Evolutionary conservation across 345 rosid genomes (phyloP), one percentile per base, ranked within the genome.

Genomic region (Nasturtium officinale): DNA sequence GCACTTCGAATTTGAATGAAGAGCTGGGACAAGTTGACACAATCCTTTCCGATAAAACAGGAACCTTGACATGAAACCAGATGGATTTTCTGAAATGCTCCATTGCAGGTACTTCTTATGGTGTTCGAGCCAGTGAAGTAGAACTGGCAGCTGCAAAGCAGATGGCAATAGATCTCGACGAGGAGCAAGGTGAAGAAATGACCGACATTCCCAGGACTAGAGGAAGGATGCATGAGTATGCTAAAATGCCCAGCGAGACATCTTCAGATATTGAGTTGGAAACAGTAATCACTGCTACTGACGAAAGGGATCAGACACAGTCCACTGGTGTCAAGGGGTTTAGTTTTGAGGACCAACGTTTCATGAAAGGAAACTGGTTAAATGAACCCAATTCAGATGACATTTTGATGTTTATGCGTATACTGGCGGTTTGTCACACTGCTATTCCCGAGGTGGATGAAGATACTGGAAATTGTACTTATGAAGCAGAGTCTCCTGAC

Each of bases 401-500:
- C 42, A 76, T 86, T 11, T 71, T 80, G 66, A 82, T 87, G 86
- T 90, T 90, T 79, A 67, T 86, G 75, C 78, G 85, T 67, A 85
- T 87, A 77, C 73, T 90, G 77, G 86, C 92, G 20, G 71, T 87
- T 58, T 90, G 96, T 71, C 91, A 90, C 80, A 83, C 92, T 2
- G 92, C 86, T 54, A 85, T 87, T 62, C 92, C 91, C 9, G 69
- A 80, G 68, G 80, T 71, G 77, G 85, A 83, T 66, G 89, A 82
- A 69, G 65, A 69, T 56, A 78, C 71, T 17, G 82, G 78, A 29
- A 85, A 81, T 80, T 72, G 83, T 53, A 87, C 69, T 25, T 90
- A 87, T 30, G 97, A 90, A 79, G 97, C 97, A 45, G 97, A 90
- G 73, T 90, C 97, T 28, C 97, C 94, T 4, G 95, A 90, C 47